These are phyloP conservation scores for Ceratobasidium sp. DNA, from an alignment of 1,284 basidiomycete species.

Conservation along the genomic window DNA sequence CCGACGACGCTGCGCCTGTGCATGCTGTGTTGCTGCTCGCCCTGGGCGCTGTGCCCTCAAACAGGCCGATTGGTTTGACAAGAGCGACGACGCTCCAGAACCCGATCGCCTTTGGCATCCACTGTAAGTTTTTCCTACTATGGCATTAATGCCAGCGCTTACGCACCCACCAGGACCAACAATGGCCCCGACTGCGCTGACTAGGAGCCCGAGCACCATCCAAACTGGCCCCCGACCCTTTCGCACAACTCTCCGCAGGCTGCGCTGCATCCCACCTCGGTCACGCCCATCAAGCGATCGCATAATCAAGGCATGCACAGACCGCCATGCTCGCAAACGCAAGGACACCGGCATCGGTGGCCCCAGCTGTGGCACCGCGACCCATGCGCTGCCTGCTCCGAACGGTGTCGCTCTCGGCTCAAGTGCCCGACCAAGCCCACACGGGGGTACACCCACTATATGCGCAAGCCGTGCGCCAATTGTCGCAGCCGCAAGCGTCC, in stretches of 20 bases:
- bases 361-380: constrained; percentile 21
- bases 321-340: constrained; percentile 44
- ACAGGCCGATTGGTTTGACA: constrained; percentile 39
- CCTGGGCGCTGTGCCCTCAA: constrained; percentile 36
- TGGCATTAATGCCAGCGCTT: no score
- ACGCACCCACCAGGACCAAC: no score
- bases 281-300: constrained; percentile 34
- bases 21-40: constrained; percentile 28
- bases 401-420: constrained; percentile 3
- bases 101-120: constrained; percentile 25
- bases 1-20: constrained; percentile 28
- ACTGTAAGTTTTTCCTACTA: constrained; percentile 30
- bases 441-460: constrained; percentile 8
- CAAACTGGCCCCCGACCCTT: constrained; percentile 12
- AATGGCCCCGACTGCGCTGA: constrained; percentile 28
- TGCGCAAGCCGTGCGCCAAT: constrained; percentile 32
- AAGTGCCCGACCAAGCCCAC: constrained; percentile 15
- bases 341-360: constrained; percentile 36
- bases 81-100: constrained; percentile 13
- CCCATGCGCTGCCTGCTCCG: not conserved
- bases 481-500: constrained; percentile 40
- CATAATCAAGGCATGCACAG: constrained; percentile 35
- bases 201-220: constrained; percentile 34
- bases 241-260: constrained; percentile 22
- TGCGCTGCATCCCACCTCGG: not conserved